Evolutionary conservation across 768 basidiomycete genomes (phyloP), one percentile per base, ranked within the genome.

Genomic region (Lactarius sp.): DNA sequence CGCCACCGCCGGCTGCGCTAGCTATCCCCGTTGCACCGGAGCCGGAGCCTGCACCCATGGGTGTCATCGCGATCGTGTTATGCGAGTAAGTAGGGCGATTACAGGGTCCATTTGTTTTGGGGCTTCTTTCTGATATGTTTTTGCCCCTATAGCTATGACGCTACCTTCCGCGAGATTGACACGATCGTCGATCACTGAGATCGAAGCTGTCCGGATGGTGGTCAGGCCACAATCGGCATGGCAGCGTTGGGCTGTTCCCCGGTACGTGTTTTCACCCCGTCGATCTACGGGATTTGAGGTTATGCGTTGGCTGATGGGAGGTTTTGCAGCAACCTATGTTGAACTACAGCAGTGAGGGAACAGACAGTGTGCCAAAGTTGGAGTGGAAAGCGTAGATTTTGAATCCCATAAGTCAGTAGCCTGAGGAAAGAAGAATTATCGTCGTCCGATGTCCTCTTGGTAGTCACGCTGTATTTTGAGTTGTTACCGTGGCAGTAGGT

Each of bases 141-240:
- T 37, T n/a, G 31, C 37, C 27, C 54, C 1, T 58, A 7, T 53
- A 94, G 91, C 67, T 96, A 95, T 70, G 91, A 93, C 12, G 92
- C 94, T 0, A 84, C 84, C 3, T 93, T 98, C 82, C 77, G 73
- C 36, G 94, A 93, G 73, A 92, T 90, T 34, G 94, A 94, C 39
- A 76, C 78, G 60, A 90, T n/a, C n/a, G n/a, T n/a, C n/a, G n/a
- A n/a, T 97, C 71, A 80, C 78, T 16, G 79, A 87, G 60, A 90
- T 97, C 58, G 90, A 92, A 70, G 85, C 87, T 59, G 85, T 84
- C 6, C 84, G 8, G 91, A 92, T 94, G 92, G 92, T 94, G 92
- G 92, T 79, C 85, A 66, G 91, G 92, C 4, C 82, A 75, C 69
- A 81, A 83, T 67, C 54, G 71, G 37, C 71, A 77, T 59, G 87